These are phyloP conservation scores for Kodamaea restingae DNA, from an alignment of 805 yeast genomes.

Conservation along the genomic window DNA sequence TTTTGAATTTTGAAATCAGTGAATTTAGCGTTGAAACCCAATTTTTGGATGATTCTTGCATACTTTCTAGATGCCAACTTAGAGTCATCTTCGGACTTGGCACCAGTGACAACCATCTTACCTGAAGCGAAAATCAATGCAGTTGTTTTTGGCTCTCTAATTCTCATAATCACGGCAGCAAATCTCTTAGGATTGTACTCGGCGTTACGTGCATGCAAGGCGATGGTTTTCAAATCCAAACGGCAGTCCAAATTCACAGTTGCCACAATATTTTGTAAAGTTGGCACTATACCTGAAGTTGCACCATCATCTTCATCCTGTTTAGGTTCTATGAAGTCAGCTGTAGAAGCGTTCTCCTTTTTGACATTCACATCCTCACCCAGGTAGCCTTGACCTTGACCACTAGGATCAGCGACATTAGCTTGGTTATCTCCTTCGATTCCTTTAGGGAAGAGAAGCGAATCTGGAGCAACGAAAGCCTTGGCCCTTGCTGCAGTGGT, in stretches of 20 bases:
- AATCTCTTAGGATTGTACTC: constrained; percentile 98
- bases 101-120: constrained; percentile 99
- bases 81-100: constrained; percentile 97
- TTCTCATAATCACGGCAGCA: constrained; percentile 99
- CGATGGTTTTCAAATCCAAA: constrained; percentile 92
- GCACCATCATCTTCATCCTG: constrained; percentile 60
- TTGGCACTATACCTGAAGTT: constrained; percentile 94
- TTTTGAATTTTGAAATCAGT: constrained; percentile 97
- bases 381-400: constrained; percentile 8
- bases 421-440: constrained; percentile 23
- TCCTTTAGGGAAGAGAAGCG: constrained; percentile 60
- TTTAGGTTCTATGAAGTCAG: constrained; percentile 34
- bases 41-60: constrained; percentile 95
- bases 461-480: constrained; percentile 63
- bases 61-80: constrained; percentile 95
- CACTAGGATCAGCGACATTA: constrained; percentile 8
- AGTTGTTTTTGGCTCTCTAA: constrained; percentile 97
- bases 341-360: constrained; percentile 12
- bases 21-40: constrained; percentile 96
- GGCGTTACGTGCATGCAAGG: constrained; percentile 97
- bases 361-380: constrained; percentile 12
- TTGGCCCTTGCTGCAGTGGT: constrained; percentile 75
- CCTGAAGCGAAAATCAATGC: constrained; percentile 98
- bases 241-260: constrained; percentile 96
- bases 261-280: constrained; percentile 93